Evolutionary conservation across 2,329 filamentous ascomycete genomes (phyloP), one percentile per base, ranked within the genome.

Genomic region (Aspergillus quadricinctus): DNA sequence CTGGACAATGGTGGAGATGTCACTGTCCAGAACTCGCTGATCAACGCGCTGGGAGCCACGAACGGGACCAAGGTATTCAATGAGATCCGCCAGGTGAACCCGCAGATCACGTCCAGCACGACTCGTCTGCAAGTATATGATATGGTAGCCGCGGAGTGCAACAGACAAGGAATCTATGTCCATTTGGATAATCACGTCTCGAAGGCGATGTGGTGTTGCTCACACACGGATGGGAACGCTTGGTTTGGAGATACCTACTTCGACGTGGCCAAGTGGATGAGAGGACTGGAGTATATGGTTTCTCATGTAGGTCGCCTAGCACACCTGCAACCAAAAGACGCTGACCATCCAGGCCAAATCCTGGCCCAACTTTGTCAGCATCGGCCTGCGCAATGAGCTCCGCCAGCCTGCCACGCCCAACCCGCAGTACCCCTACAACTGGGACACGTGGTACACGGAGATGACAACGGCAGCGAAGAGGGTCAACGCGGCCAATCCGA

Each of bases 161-260:
- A 78, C 0, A 78, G 74, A 25, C 83, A 84, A 61, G 65, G 82
- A 17, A 79, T 86, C 53, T 83, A 83, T 60, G 73, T 86, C 4
- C 81, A 84, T 59, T 73, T 86, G 0, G 83, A 86, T 67, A 86
- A 86, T 64, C 84, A 86, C 66, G 80, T 86, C 59, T 84, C 81
- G 9, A 77, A 75, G 49, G 84, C 77, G 2, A 74, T 75, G 54
- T 87, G 84, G 83, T 86, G 83, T 66, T 86, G 83, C 62, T 76
- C 73, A 8, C 73, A 69, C 0, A 72, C 66, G 0, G 83, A 86
- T 52, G 82, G 81, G 3, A 86, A 86, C 65, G 71, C 77, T 25
- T 86, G 83, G 83, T 86, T 83, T 71, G 82, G 84, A 10, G 85
- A 88, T 64, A 77, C 70, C 0, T 78, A 85, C 63, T 88, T 86